These are phyloP conservation scores for Zygotorulaspora danielsina DNA, from an alignment of 805 yeast genomes.

Conservation along the genomic window DNA sequence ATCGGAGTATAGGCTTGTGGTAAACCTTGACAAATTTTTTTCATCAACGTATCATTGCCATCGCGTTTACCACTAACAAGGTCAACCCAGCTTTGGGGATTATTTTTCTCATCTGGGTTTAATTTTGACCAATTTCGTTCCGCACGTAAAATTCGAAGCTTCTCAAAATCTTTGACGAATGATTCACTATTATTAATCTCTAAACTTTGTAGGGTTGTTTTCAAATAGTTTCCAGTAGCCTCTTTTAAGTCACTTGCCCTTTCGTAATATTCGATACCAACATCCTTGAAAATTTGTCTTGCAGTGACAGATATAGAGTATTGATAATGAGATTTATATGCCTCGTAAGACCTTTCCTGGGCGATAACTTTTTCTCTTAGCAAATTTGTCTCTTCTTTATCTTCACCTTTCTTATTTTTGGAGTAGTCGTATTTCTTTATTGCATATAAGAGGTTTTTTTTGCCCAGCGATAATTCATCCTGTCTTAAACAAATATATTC, in stretches of 20 bases:
- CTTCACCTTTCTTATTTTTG: conserved; percentile 23
- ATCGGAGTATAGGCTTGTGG: conserved; percentile 13
- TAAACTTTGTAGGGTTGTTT: conserved; percentile 20
- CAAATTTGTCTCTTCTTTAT: conserved; percentile 25
- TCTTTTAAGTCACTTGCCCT: conserved; percentile 24
- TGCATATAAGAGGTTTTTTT: conserved; percentile 19
- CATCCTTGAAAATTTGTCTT: conserved; percentile 25
- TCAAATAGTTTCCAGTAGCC: conserved; percentile 21
- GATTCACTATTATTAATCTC: conserved; percentile 17
- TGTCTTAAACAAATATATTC: conserved; percentile 28
- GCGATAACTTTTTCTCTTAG: conserved; percentile 22
- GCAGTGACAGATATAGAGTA: conserved; percentile 23
- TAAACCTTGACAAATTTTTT: conserved; percentile 12
- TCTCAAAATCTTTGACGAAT: conserved; percentile 24
- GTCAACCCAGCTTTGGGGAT: conserved; percentile 25
- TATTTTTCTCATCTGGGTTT: conserved; percentile 19
- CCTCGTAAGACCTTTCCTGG: conserved; percentile 19
- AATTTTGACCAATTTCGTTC: conserved; percentile 27
- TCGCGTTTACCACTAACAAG: conserved; percentile 28
- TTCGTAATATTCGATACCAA: conserved; percentile 26
- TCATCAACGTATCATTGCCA: conserved; percentile 16
- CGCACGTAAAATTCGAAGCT: conserved; percentile 23
- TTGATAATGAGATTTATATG: conserved; percentile 23
- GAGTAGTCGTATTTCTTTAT: conserved; percentile 19
- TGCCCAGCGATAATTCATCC: conserved; percentile 20